Percentiles rank a stretch among this genome's conserved stretches.
Conservation (phyloP, 805 yeast species). For the Saccharomyces mikatae region DNA sequence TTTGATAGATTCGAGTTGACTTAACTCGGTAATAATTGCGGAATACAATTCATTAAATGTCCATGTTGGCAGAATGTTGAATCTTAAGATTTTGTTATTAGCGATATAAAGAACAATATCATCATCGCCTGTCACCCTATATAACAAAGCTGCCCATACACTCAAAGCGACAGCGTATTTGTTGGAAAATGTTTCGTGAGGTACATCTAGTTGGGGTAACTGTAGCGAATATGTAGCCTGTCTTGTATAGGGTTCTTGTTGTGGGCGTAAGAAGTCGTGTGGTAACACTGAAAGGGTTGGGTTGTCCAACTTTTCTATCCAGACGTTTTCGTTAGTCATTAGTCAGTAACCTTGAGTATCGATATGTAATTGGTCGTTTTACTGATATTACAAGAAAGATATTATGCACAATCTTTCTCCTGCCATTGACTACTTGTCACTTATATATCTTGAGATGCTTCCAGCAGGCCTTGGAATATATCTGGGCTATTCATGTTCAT, state of each 20-base stretch:
- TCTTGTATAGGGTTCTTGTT: constrained; percentile 58
- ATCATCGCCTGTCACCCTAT: constrained; percentile 86
- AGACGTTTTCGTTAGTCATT: constrained; percentile 24
- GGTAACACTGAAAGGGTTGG: constrained; percentile 87
- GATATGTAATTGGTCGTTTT: neutral
- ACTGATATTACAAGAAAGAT: neutral
- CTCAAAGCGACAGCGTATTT: constrained; percentile 52
- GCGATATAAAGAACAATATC: constrained; percentile 69
- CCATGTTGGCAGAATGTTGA: constrained; percentile 46
- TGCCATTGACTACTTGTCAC: neutral
- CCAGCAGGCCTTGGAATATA: neutral
- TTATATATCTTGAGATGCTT: neutral
- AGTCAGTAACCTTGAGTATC: neutral
- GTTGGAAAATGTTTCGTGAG: constrained; percentile 13
- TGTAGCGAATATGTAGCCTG: constrained; percentile 39
- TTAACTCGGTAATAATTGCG: constrained; percentile 34
- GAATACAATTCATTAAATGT: constrained; percentile 47
- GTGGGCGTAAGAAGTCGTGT: constrained; percentile 75
- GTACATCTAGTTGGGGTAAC: constrained; percentile 25
- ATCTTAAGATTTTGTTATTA: constrained; percentile 46
- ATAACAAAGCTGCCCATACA: constrained; percentile 60
- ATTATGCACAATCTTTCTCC: neutral
- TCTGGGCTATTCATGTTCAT: neutral
- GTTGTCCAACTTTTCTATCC: constrained; percentile 60
- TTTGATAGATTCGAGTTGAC: constrained; percentile 10